Evolutionary conservation across 2,329 filamentous ascomycete genomes (phyloP).

Genomic region (Aspergillus pseudoterreus): DNA sequence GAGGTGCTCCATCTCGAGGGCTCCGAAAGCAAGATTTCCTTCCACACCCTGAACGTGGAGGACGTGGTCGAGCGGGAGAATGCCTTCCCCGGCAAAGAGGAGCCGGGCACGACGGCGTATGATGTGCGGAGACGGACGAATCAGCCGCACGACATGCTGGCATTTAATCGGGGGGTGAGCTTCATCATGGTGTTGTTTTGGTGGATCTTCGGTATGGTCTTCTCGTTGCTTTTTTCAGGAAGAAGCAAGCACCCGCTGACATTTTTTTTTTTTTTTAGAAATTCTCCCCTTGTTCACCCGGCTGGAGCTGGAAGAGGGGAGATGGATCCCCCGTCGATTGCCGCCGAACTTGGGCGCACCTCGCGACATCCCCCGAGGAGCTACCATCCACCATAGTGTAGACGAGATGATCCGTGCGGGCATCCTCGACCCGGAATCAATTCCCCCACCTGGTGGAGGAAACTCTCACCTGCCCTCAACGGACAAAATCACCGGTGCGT

Average conservation of each 20-base stretch:
- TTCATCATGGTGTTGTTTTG: conserved; percentile 28
- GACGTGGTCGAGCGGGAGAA: conserved; percentile 7
- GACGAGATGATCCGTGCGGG: conserved; percentile 22
- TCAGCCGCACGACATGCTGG: conserved; percentile 31
- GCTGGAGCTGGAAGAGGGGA: conserved; percentile 32
- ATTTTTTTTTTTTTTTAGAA: conserved; percentile 28
- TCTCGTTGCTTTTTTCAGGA: no score
- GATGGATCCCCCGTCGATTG: conserved; percentile 32
- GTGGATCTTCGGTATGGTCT: conserved; percentile 30
- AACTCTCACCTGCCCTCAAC: not conserved
- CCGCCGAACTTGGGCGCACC: conserved; percentile 34
- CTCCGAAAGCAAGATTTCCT: conserved; percentile 20
- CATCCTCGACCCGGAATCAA: conserved; percentile 17
- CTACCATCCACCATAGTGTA: conserved; percentile 29
- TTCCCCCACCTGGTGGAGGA: conserved; percentile 2
- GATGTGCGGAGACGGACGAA: conserved; percentile 15
- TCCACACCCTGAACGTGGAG: conserved; percentile 15
- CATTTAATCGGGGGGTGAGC: conserved; percentile 26
- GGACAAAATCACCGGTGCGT: not conserved
- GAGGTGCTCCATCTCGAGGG: conserved; percentile 34
- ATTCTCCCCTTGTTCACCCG: conserved; percentile 34
- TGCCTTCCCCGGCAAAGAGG: conserved; percentile 10
- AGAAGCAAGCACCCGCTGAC: not conserved
- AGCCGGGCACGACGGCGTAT: conserved; percentile 12
- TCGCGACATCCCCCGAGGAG: conserved; percentile 30